Conservation (phyloP, 805 yeast genomes). For the Lipomyces mesembrius region DNA sequence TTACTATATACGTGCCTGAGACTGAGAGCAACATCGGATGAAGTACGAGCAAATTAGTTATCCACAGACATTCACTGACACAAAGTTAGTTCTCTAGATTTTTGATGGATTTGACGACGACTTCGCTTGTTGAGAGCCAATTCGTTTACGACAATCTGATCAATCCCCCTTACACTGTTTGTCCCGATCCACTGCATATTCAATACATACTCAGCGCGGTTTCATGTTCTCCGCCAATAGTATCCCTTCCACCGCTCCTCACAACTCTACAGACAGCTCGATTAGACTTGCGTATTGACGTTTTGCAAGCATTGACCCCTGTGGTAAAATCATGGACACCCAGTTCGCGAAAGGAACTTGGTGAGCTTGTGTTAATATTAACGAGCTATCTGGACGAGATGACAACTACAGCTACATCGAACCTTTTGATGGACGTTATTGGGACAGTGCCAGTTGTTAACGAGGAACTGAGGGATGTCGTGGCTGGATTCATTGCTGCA, state of each 20-base stretch:
- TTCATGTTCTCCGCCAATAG: slow-evolving; percentile 11
- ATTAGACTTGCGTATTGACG: slow-evolving; percentile 6
- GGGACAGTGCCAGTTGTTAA: neutral
- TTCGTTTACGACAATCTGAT: slow-evolving; percentile 16
- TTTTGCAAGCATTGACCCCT: slow-evolving; percentile 20
- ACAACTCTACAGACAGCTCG: slow-evolving; percentile 1
- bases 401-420: neutral
- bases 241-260: slow-evolving; percentile 17
- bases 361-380: neutral
- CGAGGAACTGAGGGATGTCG: slow-evolving; percentile 16
- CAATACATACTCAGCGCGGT: slow-evolving; percentile 16
- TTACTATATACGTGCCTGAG: neutral
- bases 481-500: slow-evolving; percentile 18
- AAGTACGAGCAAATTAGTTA: neutral
- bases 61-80: neutral
- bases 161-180: slow-evolving; percentile 21
- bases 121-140: neutral
- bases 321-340: slow-evolving; percentile 6
- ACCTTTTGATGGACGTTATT: neutral
- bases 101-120: neutral
- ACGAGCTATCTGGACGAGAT: neutral
- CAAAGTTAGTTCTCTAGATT: neutral
- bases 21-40: neutral
- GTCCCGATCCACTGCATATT: slow-evolving; percentile 31
- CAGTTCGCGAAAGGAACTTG: neutral